phyloP scores from a whole-genome alignment of 129 eudicot genomes.

The Helianthus tuberosus region DNA sequence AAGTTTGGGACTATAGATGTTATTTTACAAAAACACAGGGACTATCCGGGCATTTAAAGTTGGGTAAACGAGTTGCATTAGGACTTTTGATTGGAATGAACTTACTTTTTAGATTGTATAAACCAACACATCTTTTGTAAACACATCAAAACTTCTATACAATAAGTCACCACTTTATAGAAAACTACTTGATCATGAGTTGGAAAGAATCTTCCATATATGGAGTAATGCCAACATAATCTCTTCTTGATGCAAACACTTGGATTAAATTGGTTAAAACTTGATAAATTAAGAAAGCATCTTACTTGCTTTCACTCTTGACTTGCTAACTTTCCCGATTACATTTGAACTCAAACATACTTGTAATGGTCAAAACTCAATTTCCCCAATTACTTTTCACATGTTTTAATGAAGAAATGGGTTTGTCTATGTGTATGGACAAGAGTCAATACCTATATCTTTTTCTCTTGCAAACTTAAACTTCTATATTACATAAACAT shows the following conservation, averaged over 20 bases:
- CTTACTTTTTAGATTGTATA: background rate
- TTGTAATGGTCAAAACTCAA: too few species aligned
- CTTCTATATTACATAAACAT: too few species aligned
- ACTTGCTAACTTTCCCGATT: background rate
- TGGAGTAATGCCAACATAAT: constrained; percentile 4
- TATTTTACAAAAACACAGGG: too few species aligned
- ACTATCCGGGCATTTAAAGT: background rate
- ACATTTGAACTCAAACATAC: too few species aligned
- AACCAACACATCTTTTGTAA: constrained; percentile 6
- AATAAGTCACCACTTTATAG: background rate
- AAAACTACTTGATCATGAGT: background rate
- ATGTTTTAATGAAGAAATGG: too few species aligned
- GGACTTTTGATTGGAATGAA: background rate
- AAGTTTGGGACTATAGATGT: too few species aligned
- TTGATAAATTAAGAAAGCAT: background rate
- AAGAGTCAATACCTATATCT: too few species aligned
- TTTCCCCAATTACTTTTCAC: too few species aligned
- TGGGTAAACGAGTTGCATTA: background rate
- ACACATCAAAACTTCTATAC: background rate
- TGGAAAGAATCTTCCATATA: constrained; percentile 1
- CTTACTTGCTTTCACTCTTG: constrained; percentile 2
- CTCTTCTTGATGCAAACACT: background rate
- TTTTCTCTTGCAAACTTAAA: too few species aligned
- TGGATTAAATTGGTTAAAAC: background rate
- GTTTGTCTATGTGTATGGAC: too few species aligned